These are phyloP conservation scores for Amorphotheca resinae DNA, from an alignment of 495 filamentous ascomycete species.

Conservation along the genomic window DNA sequence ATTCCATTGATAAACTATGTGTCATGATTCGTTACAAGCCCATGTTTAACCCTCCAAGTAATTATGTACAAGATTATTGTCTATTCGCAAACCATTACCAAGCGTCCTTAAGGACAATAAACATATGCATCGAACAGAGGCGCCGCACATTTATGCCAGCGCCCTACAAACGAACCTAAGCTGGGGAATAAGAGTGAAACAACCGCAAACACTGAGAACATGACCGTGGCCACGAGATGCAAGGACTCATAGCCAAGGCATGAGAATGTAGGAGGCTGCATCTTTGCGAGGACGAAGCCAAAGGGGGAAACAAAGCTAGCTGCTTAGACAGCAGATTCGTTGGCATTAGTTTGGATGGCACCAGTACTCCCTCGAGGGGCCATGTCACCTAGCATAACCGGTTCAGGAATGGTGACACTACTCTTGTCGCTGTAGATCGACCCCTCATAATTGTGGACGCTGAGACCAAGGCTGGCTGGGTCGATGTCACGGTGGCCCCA, in stretches of 20 bases:
- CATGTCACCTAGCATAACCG: neutral
- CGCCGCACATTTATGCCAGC: neutral
- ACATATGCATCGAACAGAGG: neutral
- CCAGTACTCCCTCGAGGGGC: neutral
- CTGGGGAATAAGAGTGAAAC: too few relatives aligned
- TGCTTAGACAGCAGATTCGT: conserved; percentile 2
- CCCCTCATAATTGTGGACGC: conserved; percentile 18
- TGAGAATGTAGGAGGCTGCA: neutral
- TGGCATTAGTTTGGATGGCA: neutral
- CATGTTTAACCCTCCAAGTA: too few relatives aligned
- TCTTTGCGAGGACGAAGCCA: neutral
- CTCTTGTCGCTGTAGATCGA: neutral
- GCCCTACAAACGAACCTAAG: neutral
- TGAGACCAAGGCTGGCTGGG: conserved; percentile 34
- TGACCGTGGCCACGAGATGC: neutral
- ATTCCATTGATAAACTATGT: too few relatives aligned
- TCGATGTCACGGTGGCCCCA: conserved; percentile 44
- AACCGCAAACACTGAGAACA: too few relatives aligned
- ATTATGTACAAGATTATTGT: neutral
- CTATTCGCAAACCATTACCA: neutral
- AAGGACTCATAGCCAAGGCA: neutral
- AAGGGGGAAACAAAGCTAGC: neutral
- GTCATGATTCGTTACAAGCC: too few relatives aligned
- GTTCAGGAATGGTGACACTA: neutral
- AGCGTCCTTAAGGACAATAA: neutral